These are phyloP conservation scores for Chaetothyriales sp. DNA, from an alignment of 2,329 filamentous ascomycete genomes.

Conservation along the genomic window DNA sequence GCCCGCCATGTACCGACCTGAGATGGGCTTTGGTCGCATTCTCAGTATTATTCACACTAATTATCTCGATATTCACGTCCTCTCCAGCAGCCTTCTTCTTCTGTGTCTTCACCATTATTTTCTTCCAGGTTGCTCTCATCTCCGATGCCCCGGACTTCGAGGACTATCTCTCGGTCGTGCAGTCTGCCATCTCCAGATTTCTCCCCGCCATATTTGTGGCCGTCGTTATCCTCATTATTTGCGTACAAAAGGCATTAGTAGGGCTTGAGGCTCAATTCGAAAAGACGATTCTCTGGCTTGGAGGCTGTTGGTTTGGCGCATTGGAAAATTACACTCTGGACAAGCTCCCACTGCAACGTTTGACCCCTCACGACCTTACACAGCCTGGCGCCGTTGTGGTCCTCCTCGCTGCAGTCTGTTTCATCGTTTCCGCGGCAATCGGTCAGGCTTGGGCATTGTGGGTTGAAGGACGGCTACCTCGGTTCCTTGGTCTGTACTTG, in stretches of 20 bases:
- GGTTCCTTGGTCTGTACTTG: slow-evolving; percentile 37
- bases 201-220: slow-evolving; percentile 47
- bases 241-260: slow-evolving; percentile 35
- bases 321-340: slow-evolving; percentile 52
- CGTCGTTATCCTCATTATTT: slow-evolving; percentile 43
- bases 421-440: slow-evolving; percentile 39
- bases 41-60: slow-evolving; percentile 39
- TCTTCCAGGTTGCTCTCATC: slow-evolving; percentile 47
- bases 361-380: slow-evolving; percentile 48
- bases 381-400: slow-evolving; percentile 48
- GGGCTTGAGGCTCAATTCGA: slow-evolving; percentile 44
- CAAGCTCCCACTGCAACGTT: slow-evolving; percentile 46
- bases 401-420: slow-evolving; percentile 39
- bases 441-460: slow-evolving; percentile 45
- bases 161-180: slow-evolving; percentile 42
- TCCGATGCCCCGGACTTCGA: slow-evolving; percentile 45
- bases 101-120: slow-evolving; percentile 41
- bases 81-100: slow-evolving; percentile 44
- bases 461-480: slow-evolving; percentile 43
- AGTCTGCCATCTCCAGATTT: slow-evolving; percentile 42
- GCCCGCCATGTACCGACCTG: slow-evolving; percentile 38
- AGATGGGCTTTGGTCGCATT: slow-evolving; percentile 46
- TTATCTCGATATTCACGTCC: slow-evolving; percentile 44
- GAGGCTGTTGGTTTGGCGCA: slow-evolving; percentile 46
- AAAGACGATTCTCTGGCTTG: slow-evolving; percentile 48